These are phyloP conservation scores for Lojkania enalia DNA, from an alignment of 2,329 filamentous ascomycete species.

Conservation along the genomic window DNA sequence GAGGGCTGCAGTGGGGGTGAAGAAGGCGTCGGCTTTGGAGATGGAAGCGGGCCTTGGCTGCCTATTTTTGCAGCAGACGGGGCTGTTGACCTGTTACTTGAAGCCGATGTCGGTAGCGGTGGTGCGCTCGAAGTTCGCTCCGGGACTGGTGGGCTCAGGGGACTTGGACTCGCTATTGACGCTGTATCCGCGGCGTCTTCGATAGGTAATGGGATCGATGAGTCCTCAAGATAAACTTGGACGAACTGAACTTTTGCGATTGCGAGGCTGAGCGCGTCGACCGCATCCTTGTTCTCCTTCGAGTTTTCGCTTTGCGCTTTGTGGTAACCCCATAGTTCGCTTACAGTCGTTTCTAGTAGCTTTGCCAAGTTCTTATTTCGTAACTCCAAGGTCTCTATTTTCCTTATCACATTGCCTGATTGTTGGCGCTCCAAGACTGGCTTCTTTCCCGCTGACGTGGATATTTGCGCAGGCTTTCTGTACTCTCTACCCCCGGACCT, in stretches of 20 bases:
- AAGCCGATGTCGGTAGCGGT: slow-evolving; percentile 17
- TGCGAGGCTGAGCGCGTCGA: slow-evolving; percentile 51
- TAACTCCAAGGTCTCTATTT: slow-evolving; percentile 56
- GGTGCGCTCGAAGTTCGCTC: slow-evolving; percentile 26
- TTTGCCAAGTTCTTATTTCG: slow-evolving; percentile 68
- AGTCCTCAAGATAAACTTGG: slow-evolving; percentile 55
- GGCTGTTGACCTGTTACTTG: not conserved
- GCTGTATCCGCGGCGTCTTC: slow-evolving; percentile 36
- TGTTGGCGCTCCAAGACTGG: slow-evolving; percentile 25
- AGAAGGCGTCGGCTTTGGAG: slow-evolving; percentile 21
- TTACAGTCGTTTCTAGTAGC: slow-evolving; percentile 69
- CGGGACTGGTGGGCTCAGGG: slow-evolving; percentile 20
- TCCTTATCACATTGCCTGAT: slow-evolving; percentile 31
- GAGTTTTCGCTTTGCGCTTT: slow-evolving; percentile 51
- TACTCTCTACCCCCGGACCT: slow-evolving; percentile 42
- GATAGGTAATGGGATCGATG: slow-evolving; percentile 47
- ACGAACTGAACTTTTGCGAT: slow-evolving; percentile 57
- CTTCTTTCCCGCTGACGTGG: slow-evolving; percentile 22
- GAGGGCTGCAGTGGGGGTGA: slow-evolving; percentile 4
- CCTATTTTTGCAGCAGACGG: slow-evolving; percentile 7
- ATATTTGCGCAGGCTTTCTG: slow-evolving; percentile 31
- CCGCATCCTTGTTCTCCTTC: slow-evolving; percentile 32
- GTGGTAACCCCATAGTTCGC: slow-evolving; percentile 64
- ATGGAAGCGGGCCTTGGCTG: slow-evolving; percentile 11
- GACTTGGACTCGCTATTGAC: slow-evolving; percentile 23